Evolutionary conservation across 106 monocot species (phyloP), one percentile per base, ranked within the genome.

Genomic region (Xerophyta viscosa): DNA sequence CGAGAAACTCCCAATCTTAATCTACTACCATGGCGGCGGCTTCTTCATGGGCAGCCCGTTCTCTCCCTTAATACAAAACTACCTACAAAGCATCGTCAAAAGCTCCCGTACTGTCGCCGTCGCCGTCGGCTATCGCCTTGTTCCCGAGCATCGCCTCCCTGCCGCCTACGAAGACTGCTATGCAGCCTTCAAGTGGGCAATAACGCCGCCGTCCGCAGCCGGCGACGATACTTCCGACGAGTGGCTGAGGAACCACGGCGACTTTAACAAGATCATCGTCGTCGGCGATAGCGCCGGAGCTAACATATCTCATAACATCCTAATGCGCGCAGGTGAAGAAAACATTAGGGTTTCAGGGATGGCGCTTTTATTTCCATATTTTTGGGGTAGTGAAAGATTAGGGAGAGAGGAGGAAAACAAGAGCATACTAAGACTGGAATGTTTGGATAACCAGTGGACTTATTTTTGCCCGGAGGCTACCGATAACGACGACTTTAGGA

Each of bases 101-200:
- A 21, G 8, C 0, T 17, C 33, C 3, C 6, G 9, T 8, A 20
- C 36, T 6, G 8, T 54, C 31, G n/a, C 22, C 3, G 33, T 54
- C 0, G 31, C 54, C 11, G 54, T 54, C 33, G 43, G 66, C 54
- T 79, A 73, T 50, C 57, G 75, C 18, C 63, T 52, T 9, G 56
- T 71, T 4, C 75, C 75, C 31, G 75, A 71, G 39, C 58, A 75
- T 41, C 70, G 46, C 1, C 46, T 61, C 24, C 61, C 61, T 13
- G 33, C 33, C 20, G 62, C 69, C 2, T 62, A 67, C 58, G 41
- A 51, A 3, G 67, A 67, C 42, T 58, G 30, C n/a, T 54, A 21
- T 17, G 0, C 20, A 6, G 54, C 31, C 2, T 33, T 54, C 31
- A 3, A 19, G 2, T 54, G 54, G 54, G 33, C 36, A 0, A 4